Base-by-base conservation (phyloP, 108 stramenopile genomes). In the Aurantiochytrium sp. region DNA sequence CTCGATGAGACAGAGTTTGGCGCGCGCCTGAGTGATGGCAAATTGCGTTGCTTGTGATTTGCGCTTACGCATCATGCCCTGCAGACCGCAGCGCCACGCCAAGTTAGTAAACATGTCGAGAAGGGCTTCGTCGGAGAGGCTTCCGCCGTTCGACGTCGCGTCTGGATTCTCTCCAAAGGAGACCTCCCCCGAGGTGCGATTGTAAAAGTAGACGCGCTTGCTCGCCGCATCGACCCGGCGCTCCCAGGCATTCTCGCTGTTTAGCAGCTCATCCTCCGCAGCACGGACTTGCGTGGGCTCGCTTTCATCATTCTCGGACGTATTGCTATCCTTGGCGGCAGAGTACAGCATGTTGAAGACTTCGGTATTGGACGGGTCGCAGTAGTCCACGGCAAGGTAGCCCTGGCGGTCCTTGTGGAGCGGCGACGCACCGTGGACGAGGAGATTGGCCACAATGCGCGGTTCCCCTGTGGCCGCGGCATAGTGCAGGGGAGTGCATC, bases 401-500 rank as follows among this genome's bases (percentile, higher is more conserved):
- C 76, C 76, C 51, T 83, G 76, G n/a, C 76, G 76, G 51, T 83
- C 76, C n/a, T 53, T 47, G 51, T 83, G 76, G 16, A 53, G n/a
- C 51, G 76, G 49, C 51, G 76, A 83, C 10, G 76, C 76, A 1
- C 76, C 76, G 51, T 83, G 45, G 1, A 83, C n/a, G 51, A 83
- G 76, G 16, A 83, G 51, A 16, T 53, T 47, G 6, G 76, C 76
- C 28, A 83, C 76, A 35, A 83, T 83, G 14, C 23, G 14, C 49
- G 49, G n/a, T 43, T 53, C 51, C 28, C 76, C 76, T 6, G 76
- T 53, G 25, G 76, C 76, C n/a, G 76, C 76, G 16, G 76, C 76
- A 23, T 83, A 83, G 76, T 83, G 76, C 51, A 83, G 28, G 6
- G 76, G 76, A 12, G 76, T 83, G 76, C 76, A 83, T 12, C 76